Evolutionary conservation across 345 rosid species (phyloP).

Genomic region (Litchi chinensis): DNA sequence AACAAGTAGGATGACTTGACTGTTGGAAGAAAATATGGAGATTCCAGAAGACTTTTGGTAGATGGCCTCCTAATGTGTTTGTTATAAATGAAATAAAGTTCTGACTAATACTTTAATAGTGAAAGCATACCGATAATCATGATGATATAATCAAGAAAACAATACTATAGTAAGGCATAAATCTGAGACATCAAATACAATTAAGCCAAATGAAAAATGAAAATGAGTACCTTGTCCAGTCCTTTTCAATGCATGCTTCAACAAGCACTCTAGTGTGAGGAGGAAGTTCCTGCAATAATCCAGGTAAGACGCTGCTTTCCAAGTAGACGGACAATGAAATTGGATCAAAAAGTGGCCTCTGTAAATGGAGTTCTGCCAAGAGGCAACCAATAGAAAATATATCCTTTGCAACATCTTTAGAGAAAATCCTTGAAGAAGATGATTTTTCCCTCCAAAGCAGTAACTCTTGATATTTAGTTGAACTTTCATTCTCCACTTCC

Average conservation of each 20-base stretch:
- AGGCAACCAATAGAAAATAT: constrained; percentile 85
- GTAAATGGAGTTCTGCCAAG: constrained; percentile 78
- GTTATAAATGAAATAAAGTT: constrained; percentile 18
- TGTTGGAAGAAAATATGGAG: constrained; percentile 82
- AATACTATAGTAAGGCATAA: constrained; percentile 14
- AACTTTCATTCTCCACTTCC: constrained; percentile 52
- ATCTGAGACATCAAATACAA: constrained; percentile 1
- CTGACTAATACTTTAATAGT: constrained; percentile 6
- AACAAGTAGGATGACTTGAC: constrained; percentile 80
- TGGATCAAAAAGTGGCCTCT: constrained; percentile 74
- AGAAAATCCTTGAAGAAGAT: constrained; percentile 33
- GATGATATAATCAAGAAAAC: constrained; percentile 4
- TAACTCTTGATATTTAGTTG: constrained; percentile 64
- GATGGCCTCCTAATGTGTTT: constrained; percentile 78
- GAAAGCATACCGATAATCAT: background rate
- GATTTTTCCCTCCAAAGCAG: constrained; percentile 71
- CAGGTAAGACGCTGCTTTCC: constrained; percentile 58
- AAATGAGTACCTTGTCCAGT: constrained; percentile 60
- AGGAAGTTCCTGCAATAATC: constrained; percentile 68
- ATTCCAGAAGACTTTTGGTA: constrained; percentile 74
- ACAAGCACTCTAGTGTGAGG: constrained; percentile 64
- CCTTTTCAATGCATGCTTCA: constrained; percentile 76
- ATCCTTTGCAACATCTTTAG: constrained; percentile 57
- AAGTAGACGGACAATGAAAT: constrained; percentile 57
- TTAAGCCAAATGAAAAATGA: background rate